Evolutionary conservation across 352 stramenopile species (phyloP).

Genomic region (Pythium biforme): DNA sequence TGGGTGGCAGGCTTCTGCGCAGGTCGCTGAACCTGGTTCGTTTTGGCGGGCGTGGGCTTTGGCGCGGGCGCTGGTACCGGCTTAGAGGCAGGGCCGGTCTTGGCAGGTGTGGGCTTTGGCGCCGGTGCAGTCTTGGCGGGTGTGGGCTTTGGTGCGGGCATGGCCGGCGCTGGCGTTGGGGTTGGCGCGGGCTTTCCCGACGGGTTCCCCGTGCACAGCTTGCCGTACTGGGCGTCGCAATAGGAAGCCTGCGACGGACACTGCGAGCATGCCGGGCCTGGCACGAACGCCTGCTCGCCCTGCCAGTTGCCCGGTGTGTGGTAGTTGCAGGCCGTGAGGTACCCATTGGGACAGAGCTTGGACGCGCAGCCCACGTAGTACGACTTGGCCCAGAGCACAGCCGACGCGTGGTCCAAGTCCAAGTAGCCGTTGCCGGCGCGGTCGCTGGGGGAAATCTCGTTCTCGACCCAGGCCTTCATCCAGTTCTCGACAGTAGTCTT

Average conservation of each 20-base stretch:
- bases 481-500: slow-evolving; percentile 28
- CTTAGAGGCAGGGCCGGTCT: slow-evolving; percentile 5
- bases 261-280: slow-evolving; percentile 33
- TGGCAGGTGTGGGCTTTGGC: slow-evolving; percentile 6
- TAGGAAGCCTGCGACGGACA: slow-evolving; percentile 32
- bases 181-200: background rate
- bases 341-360: slow-evolving; percentile 34
- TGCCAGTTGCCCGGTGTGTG: slow-evolving; percentile 38
- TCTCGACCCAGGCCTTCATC: slow-evolving; percentile 36
- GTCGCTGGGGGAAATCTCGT: slow-evolving; percentile 35
- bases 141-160: slow-evolving; percentile 18
- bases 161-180: background rate
- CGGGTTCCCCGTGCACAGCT: slow-evolving; percentile 31
- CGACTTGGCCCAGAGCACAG: slow-evolving; percentile 40
- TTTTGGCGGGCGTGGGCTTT: background rate
- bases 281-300: slow-evolving; percentile 32
- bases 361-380: slow-evolving; percentile 38
- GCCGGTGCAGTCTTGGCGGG: slow-evolving; percentile 7
- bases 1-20: no score
- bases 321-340: slow-evolving; percentile 44
- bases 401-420: slow-evolving; percentile 40
- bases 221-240: slow-evolving; percentile 31
- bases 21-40: slow-evolving; percentile 11
- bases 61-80: slow-evolving; percentile 2
- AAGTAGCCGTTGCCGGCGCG: slow-evolving; percentile 30